Evolutionary conservation across 768 basidiomycete species (phyloP).

Genomic region (Pisolithus albus): DNA sequence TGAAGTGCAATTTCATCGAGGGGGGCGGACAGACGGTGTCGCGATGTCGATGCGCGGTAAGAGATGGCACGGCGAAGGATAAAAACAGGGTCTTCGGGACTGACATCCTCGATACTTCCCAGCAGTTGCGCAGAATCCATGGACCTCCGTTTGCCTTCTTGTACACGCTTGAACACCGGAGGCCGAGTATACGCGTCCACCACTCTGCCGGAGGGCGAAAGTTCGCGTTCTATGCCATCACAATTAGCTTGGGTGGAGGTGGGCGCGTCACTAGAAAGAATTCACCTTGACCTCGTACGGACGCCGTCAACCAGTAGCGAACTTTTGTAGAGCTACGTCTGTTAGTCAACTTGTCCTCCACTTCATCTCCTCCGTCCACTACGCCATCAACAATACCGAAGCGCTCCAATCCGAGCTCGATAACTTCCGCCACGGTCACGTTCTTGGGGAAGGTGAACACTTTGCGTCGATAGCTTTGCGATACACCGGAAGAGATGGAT

Average conservation of each 20-base stretch:
- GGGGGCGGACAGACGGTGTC: conserved; percentile 65
- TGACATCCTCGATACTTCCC: conserved; percentile 67
- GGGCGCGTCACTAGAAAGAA: neutral
- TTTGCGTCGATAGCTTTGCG: conserved; percentile 61
- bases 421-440: conserved; percentile 92
- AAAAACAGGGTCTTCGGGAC: conserved; percentile 81
- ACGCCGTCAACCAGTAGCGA: conserved; percentile 70
- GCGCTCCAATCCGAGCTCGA: conserved; percentile 84
- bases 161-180: conserved; percentile 58
- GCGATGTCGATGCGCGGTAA: conserved; percentile 65
- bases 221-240: conserved; percentile 55
- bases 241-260: conserved; percentile 3
- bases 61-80: conserved; percentile 77
- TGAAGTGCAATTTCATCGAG: conserved; percentile 80
- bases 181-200: conserved; percentile 78
- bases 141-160: conserved; percentile 75
- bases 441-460: conserved; percentile 92
- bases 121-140: conserved; percentile 71
- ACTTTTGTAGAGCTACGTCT: conserved; percentile 72
- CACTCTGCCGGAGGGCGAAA: conserved; percentile 74
- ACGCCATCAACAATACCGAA: conserved; percentile 97
- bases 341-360: conserved; percentile 87
- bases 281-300: conserved; percentile 59
- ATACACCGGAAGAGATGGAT: conserved; percentile 45
- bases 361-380: conserved; percentile 96